Evolutionary conservation across 805 yeast species (phyloP), one percentile per base, ranked within the genome.

Genomic region (Myxozyma monticola): DNA sequence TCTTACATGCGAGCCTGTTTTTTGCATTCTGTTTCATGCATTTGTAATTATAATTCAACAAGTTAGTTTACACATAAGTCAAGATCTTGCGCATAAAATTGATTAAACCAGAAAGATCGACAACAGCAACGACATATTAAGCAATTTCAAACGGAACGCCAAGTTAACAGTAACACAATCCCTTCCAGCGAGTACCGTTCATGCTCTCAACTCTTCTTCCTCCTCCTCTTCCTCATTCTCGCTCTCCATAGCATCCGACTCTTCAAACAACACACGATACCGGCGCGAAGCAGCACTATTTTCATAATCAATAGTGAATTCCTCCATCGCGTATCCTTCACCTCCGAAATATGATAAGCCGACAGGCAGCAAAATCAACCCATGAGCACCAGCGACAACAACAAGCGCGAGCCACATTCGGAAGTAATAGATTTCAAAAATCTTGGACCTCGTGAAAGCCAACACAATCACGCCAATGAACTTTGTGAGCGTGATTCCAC

Each of bases 321-420:
- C 41, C 28, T 43, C 41, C 39, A 36, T 4, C 7, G 47, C 17
- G 15, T 43, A 43, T 7, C 47, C 47, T 22, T 35, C 41, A n/a
- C 47, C 85, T 9, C 93, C 95, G 58, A 75, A 72, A 44, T 73
- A 68, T 22, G 88, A 76, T 34, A 91, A 71, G 24, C 84, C 65
- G 4, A 88, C 79, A 0, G 99, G 99, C 45, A 91, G 71, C 49
- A 91, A 78, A 33, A 86, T 75, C 45, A 91, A 73, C 2, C 93
- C 79, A 65, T 91, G 97, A 0, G 85, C 57, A 0, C 90, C 80
- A 1, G 96, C 96, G 48, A 86, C 72, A 1, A 85, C 54, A 7
- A 91, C 84, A 52, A 91, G 73, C 0, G 89, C 74, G 10, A 86
- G 69, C 98, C 98, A 91, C 96, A 91, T 90, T 54, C 96, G 72